These are phyloP conservation scores for Rhodomyrtus psidioides DNA, from an alignment of 441 rosid species.

Conservation along the genomic window DNA sequence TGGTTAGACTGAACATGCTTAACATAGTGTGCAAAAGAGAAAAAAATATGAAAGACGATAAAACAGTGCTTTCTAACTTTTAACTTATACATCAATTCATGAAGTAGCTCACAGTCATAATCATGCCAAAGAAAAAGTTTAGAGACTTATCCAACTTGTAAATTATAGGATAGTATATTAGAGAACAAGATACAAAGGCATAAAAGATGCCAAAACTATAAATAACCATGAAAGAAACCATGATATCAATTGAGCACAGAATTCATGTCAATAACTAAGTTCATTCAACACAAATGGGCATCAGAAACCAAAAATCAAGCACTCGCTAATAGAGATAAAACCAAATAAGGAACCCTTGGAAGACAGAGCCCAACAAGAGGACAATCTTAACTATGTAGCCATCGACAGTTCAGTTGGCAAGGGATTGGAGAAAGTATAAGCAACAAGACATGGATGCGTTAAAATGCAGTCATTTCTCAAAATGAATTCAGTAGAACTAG, in stretches of 20 bases:
- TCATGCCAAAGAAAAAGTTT: too few species aligned
- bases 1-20: too few species aligned
- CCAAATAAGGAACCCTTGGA: not conserved
- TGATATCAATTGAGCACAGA: not conserved
- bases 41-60: too few species aligned
- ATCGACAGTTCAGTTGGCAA: not conserved
- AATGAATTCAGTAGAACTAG: slow-evolving; percentile 3
- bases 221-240: too few species aligned
- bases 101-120: too few species aligned
- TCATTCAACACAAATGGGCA: not conserved
- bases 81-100: too few species aligned
- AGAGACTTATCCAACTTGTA: too few species aligned
- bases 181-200: too few species aligned
- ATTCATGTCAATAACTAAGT: not conserved
- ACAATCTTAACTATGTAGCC: not conserved
- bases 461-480: slow-evolving; percentile 19
- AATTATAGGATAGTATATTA: too few species aligned
- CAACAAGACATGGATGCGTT: not conserved
- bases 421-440: not conserved
- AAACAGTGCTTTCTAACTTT: too few species aligned
- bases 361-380: not conserved
- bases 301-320: not conserved
- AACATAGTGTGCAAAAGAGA: too few species aligned
- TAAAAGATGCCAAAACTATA: too few species aligned
- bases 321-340: not conserved